phyloP scores from a whole-genome alignment of 306 rosid genomes.

The Dalbergia cochinchinensis region DNA sequence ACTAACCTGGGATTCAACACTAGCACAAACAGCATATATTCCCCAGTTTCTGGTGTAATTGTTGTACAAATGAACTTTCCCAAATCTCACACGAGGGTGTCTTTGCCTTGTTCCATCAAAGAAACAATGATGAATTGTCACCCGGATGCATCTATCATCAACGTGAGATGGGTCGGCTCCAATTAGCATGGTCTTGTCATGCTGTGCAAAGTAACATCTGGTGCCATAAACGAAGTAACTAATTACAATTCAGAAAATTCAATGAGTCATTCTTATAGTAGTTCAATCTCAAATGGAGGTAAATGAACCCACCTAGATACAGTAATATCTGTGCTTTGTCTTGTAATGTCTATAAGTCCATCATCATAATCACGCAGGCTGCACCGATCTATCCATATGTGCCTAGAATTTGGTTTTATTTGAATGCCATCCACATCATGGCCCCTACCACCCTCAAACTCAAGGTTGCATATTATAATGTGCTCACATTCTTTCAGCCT shows the following conservation, averaged over 20 bases:
- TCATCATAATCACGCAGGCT: conserved; percentile 90
- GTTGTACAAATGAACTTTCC: conserved; percentile 89
- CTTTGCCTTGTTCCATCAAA: conserved; percentile 91
- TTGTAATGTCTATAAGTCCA: conserved; percentile 89
- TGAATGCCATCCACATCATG: conserved; percentile 96
- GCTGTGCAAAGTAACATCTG: conserved; percentile 86
- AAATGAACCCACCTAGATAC: conserved; percentile 71
- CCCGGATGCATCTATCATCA: conserved; percentile 84
- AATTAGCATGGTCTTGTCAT: conserved; percentile 94
- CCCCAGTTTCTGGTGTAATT: conserved; percentile 93
- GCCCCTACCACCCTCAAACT: conserved; percentile 98
- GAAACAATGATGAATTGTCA: conserved; percentile 97
- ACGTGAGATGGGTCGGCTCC: conserved; percentile 90
- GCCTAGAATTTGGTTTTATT: conserved; percentile 87
- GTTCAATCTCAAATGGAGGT: conserved; percentile 31
- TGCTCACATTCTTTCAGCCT: conserved; percentile 94
- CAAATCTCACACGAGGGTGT: conserved; percentile 90
- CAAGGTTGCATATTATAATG: conserved; percentile 87
- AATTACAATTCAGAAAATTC: conserved; percentile 25
- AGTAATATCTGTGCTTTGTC: conserved; percentile 91
- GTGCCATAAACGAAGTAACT: conserved; percentile 35
- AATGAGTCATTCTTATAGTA: background rate
- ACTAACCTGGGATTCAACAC: conserved; percentile 91
- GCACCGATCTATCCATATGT: conserved; percentile 97
- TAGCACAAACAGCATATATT: conserved; percentile 94